Evolutionary conservation across 164 flowering plant species (phyloP).

Genomic region (Macadamia tetraphylla): DNA sequence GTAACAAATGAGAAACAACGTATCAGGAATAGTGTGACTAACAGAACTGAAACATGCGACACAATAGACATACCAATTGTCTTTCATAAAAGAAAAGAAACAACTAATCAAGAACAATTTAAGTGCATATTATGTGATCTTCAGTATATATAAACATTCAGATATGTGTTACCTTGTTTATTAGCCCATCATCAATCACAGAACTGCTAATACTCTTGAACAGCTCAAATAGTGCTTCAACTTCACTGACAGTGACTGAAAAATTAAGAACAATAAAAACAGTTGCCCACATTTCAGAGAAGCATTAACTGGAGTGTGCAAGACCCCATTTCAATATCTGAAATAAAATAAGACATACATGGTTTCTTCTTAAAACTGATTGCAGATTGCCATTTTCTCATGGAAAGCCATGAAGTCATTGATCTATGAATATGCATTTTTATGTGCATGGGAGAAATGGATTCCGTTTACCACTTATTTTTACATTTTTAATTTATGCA

Average conservation of each 20-base stretch:
- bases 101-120: neutral
- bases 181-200: slow-evolving; percentile 65
- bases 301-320: neutral
- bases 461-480: neutral
- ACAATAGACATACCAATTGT: neutral
- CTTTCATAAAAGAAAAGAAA: too few relatives aligned
- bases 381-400: neutral
- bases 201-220: slow-evolving; percentile 67
- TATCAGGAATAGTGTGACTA: too few relatives aligned
- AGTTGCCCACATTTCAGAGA: neutral
- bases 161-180: slow-evolving; percentile 41
- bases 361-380: neutral
- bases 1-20: too few relatives aligned
- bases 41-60: neutral
- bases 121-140: neutral
- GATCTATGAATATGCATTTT: neutral
- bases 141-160: neutral
- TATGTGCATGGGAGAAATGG: neutral
- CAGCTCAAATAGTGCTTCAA: slow-evolving; percentile 66
- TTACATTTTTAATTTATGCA: too few relatives aligned
- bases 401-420: too few relatives aligned
- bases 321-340: too few relatives aligned
- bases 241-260: slow-evolving; percentile 69
- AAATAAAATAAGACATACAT: neutral
- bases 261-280: slow-evolving; percentile 4